A percentile compares a stretch with the other conserved stretches of the same genome.
Conservation (phyloP, 495 filamentous ascomycete species). For the Ascodesmis nigricans region DNA sequence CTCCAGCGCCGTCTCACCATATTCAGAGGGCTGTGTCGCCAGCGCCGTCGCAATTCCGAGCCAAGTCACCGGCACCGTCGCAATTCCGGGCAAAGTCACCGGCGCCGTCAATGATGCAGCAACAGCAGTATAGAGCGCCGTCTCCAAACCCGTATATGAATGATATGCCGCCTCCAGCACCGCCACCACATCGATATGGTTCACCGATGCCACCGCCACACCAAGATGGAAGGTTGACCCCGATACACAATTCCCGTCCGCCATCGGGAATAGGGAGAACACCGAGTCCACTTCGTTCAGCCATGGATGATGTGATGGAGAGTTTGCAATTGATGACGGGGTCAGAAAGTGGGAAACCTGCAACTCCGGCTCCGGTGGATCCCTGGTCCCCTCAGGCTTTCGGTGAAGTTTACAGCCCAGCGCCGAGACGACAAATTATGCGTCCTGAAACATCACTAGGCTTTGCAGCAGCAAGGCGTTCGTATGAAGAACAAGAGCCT, state of each 20-base stretch:
- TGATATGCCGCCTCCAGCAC: conserved; percentile 14
- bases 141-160: conserved; percentile 10
- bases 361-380: conserved; percentile 38
- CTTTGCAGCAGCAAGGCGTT: conserved; percentile 33
- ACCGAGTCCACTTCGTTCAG: conserved; percentile 72
- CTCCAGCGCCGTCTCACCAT: conserved; percentile 19
- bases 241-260: conserved; percentile 33
- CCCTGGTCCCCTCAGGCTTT: conserved; percentile 89
- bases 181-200: conserved; percentile 21
- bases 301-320: conserved; percentile 97
- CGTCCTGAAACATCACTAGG: conserved; percentile 56
- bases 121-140: conserved; percentile 8
- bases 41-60: conserved; percentile 12
- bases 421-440: conserved; percentile 21
- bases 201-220: conserved; percentile 34
- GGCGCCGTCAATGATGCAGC: conserved; percentile 23
- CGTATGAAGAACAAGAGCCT: conserved; percentile 32
- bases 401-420: conserved; percentile 34
- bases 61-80: conserved; percentile 37
- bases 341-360: conserved; percentile 25
- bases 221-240: conserved; percentile 28
- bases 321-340: conserved; percentile 70
- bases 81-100: no score
- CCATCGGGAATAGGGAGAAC: conserved; percentile 47
- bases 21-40: conserved; percentile 14